Percentiles rank a stretch among this genome's conserved stretches.
These are phyloP conservation scores for Phoma sp. DNA, from an alignment of 2,329 filamentous ascomycete genomes.

Conservation along the genomic window DNA sequence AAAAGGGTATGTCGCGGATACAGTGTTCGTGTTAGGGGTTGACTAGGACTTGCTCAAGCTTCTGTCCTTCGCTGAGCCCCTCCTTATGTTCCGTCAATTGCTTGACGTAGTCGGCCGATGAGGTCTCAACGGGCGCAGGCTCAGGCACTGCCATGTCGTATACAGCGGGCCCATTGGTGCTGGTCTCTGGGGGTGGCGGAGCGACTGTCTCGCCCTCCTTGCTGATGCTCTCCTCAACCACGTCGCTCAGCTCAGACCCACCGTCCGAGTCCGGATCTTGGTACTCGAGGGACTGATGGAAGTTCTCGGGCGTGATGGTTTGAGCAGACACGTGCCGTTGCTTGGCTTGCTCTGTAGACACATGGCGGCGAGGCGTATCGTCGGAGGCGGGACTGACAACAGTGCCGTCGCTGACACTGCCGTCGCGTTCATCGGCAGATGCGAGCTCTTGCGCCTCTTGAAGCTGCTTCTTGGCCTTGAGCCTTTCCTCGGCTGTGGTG, in stretches of 20 bases:
- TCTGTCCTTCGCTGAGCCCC: neutral
- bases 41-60: neutral
- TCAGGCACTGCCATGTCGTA: neutral
- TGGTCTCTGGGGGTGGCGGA: neutral
- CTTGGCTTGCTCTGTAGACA: slow-evolving; percentile 38
- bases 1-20: slow-evolving; percentile 16
- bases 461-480: slow-evolving; percentile 47
- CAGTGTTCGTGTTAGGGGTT: neutral
- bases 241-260: slow-evolving; percentile 43
- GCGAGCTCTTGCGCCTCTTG: slow-evolving; percentile 40
- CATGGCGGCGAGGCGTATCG: slow-evolving; percentile 27
- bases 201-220: slow-evolving; percentile 8
- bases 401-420: slow-evolving; percentile 33
- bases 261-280: slow-evolving; percentile 30
- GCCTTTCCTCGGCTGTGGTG: slow-evolving; percentile 46
- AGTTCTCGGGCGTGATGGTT: slow-evolving; percentile 43
- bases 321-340: slow-evolving; percentile 45
- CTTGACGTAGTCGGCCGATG: slow-evolving; percentile 5
- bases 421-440: slow-evolving; percentile 36
- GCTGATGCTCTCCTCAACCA: slow-evolving; percentile 34
- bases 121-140: neutral
- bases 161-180: neutral
- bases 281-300: slow-evolving; percentile 31
- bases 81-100: slow-evolving; percentile 3
- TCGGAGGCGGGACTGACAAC: slow-evolving; percentile 30